Percentiles rank a stretch among this genome's conserved stretches.
These are phyloP conservation scores for Apiotrichum veenhuisii DNA, from an alignment of 1,284 basidiomycete species.

Conservation along the genomic window DNA sequence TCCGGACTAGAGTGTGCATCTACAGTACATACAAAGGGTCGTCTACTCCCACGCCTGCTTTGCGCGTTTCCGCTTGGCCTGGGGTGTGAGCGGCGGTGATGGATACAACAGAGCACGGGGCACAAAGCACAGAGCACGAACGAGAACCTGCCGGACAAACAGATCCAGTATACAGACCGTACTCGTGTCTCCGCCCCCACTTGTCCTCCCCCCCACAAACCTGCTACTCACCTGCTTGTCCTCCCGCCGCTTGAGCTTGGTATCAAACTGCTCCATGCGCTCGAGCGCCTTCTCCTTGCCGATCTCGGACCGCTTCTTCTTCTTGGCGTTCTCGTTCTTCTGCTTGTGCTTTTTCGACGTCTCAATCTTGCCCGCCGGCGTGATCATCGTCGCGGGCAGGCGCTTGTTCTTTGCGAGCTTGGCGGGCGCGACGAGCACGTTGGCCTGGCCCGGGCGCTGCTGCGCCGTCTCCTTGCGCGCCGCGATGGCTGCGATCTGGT, in stretches of 20 bases:
- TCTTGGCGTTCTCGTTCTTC: constrained; percentile 14
- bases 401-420: constrained; percentile 44
- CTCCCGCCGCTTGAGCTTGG: constrained; percentile 30
- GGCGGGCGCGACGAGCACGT: constrained; percentile 24
- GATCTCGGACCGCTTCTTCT: constrained; percentile 26
- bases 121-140: not conserved
- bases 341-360: constrained; percentile 26
- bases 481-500: constrained; percentile 14
- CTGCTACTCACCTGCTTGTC: constrained; percentile 38
- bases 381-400: constrained; percentile 47
- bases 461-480: constrained; percentile 18
- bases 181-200: not conserved
- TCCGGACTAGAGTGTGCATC: not conserved
- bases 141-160: not conserved
- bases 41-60: constrained; percentile 46
- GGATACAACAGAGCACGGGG: not conserved
- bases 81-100: not conserved
- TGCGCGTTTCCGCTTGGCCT: constrained; percentile 43
- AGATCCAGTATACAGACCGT: too few species aligned
- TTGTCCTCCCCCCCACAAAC: not conserved
- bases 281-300: constrained; percentile 39
- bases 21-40: not conserved
- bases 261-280: constrained; percentile 27
- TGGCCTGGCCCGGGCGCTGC: constrained; percentile 16
- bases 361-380: constrained; percentile 31